Conservation (phyloP, 495 filamentous ascomycete genomes). For the Cairneyella variabilis region DNA sequence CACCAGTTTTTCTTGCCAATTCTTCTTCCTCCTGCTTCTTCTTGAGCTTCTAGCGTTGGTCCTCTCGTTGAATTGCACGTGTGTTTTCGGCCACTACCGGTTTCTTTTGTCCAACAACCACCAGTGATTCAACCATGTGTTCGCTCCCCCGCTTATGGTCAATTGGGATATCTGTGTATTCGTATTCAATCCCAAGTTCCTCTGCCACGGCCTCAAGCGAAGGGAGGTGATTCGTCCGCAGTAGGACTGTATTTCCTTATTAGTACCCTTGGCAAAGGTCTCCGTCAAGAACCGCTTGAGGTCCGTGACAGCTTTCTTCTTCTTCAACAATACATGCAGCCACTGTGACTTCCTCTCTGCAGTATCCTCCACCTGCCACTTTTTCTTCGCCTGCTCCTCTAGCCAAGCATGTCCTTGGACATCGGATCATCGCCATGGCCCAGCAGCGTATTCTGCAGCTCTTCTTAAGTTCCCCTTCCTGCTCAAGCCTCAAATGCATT, state of each 20-base stretch:
- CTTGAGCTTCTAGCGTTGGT: background rate
- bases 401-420: background rate
- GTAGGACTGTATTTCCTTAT: background rate
- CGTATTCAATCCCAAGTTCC: background rate
- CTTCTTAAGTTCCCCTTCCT: background rate
- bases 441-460: background rate
- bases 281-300: background rate
- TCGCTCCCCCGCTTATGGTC: background rate
- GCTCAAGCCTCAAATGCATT: slow-evolving; percentile 3
- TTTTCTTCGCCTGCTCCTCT: background rate
- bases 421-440: background rate
- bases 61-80: background rate
- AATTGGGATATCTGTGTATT: background rate
- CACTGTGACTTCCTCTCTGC: background rate
- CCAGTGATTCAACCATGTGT: background rate
- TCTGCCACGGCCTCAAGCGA: background rate
- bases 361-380: background rate
- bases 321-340: background rate
- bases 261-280: background rate
- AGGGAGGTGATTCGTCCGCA: background rate
- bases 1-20: background rate
- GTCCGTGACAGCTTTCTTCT: background rate
- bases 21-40: background rate
- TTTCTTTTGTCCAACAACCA: slow-evolving; percentile 2
- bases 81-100: background rate